Conservation (phyloP, 208 protist species). For the Phytomonas sp. region DNA sequence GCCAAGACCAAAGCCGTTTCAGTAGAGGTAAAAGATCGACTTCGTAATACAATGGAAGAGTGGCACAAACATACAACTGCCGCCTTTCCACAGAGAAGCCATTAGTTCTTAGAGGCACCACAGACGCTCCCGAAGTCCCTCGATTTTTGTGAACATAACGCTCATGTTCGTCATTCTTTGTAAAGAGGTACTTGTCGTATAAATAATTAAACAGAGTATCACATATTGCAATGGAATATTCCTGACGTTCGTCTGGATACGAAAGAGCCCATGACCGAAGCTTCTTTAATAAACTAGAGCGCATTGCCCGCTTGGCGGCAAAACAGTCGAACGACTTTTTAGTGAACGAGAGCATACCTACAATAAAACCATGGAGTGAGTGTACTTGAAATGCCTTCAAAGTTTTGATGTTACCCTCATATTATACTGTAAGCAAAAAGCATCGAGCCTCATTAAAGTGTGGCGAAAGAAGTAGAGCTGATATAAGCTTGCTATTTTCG, state of each 20-base stretch:
- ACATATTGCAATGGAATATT: slow-evolving; percentile 3
- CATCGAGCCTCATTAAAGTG: not conserved
- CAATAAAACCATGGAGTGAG: not conserved
- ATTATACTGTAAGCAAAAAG: not conserved
- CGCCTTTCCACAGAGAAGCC: not conserved
- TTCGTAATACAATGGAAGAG: slow-evolving; percentile 74
- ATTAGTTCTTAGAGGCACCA: not conserved
- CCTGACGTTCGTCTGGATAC: not conserved
- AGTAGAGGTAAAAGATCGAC: slow-evolving; percentile 52
- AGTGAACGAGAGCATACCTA: not conserved
- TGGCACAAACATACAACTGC: slow-evolving; percentile 43
- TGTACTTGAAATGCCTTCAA: not conserved
- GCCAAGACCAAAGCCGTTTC: slow-evolving; percentile 32
- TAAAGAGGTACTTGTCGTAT: not conserved
- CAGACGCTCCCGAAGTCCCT: not conserved
- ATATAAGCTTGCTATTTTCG: not conserved
- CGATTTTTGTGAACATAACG: not conserved
- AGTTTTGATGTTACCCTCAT: not conserved
- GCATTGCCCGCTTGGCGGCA: not conserved
- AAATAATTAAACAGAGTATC: slow-evolving; percentile 2
- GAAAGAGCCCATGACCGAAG: not conserved
- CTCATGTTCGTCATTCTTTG: not conserved
- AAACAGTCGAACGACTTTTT: not conserved
- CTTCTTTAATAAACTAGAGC: not conserved
- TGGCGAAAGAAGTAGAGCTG: not conserved